These are phyloP conservation scores for Nemania abortiva DNA, from an alignment of 2,329 filamentous ascomycete species.

Conservation along the genomic window DNA sequence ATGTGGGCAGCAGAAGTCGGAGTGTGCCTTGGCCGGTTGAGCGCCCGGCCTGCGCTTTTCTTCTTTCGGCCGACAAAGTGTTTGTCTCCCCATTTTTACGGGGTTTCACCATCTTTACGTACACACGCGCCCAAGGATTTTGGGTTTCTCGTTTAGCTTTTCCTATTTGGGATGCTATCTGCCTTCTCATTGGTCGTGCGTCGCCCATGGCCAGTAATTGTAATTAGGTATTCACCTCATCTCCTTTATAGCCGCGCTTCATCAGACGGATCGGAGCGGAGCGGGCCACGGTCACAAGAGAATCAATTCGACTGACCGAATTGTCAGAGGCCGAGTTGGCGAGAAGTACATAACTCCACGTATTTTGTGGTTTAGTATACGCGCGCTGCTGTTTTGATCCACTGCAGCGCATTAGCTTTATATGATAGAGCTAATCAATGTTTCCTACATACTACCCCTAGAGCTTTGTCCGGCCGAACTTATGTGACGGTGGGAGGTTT, in stretches of 20 bases:
- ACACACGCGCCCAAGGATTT: slow-evolving; percentile 12
- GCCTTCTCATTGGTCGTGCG: slow-evolving; percentile 25
- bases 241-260: slow-evolving; percentile 15
- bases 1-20: slow-evolving; percentile 15
- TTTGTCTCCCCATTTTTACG: slow-evolving; percentile 25
- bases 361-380: slow-evolving; percentile 1
- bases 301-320: slow-evolving; percentile 14
- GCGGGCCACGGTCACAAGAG: slow-evolving; percentile 20
- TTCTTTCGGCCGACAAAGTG: slow-evolving; percentile 15
- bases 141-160: slow-evolving; percentile 34
- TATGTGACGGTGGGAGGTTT: neutral
- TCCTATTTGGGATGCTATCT: slow-evolving; percentile 23
- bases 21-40: slow-evolving; percentile 27
- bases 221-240: slow-evolving; percentile 16
- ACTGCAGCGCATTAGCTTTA: slow-evolving; percentile 16
- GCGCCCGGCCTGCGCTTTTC: slow-evolving; percentile 10
- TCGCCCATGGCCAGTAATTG: neutral
- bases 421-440: neutral
- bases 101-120: slow-evolving; percentile 9
- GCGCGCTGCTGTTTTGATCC: slow-evolving; percentile 14
- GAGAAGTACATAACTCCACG: slow-evolving; percentile 14
- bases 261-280: slow-evolving; percentile 29
- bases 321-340: neutral
- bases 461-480: neutral
- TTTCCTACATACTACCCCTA: neutral